Percentiles rank a stretch among this genome's conserved stretches.
Evolutionary conservation across 495 filamentous ascomycete genomes (phyloP).

Genomic region (Pyrenula massariospora): DNA sequence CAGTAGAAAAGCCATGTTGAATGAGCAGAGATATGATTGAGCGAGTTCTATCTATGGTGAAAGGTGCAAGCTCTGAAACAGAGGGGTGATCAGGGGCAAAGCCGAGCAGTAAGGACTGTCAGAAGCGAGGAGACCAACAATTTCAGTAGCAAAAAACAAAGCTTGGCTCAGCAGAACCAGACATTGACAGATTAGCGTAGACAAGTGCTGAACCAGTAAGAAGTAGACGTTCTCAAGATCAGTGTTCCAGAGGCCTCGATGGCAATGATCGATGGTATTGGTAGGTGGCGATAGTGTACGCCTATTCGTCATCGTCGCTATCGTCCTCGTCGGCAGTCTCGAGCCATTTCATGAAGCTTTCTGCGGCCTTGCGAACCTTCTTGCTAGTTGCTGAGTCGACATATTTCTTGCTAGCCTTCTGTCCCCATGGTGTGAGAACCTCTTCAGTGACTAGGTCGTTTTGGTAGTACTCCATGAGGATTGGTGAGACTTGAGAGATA

Average conservation of each 20-base stretch:
- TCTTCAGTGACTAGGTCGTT: conserved; percentile 80
- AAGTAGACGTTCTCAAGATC: background rate
- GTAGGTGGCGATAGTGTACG: background rate
- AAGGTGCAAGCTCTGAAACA: background rate
- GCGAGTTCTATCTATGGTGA: background rate
- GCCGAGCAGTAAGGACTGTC: background rate
- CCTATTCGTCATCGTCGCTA: conserved; percentile 41
- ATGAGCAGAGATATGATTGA: too few species aligned
- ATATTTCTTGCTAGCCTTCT: conserved; percentile 94
- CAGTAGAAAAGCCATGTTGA: too few species aligned
- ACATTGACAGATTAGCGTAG: too few species aligned
- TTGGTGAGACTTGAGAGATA: conserved; percentile 65
- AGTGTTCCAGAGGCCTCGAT: background rate
- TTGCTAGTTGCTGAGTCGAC: conserved; percentile 81
- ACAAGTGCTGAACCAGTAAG: too few species aligned
- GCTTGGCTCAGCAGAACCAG: background rate
- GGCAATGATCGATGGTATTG: background rate
- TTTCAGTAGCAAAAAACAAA: background rate
- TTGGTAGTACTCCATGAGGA: conserved; percentile 79
- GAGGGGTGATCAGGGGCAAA: background rate
- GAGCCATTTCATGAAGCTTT: conserved; percentile 90
- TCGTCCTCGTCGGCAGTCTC: conserved; percentile 79
- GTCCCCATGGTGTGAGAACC: conserved; percentile 78
- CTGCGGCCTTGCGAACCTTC: conserved; percentile 90
- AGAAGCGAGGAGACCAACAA: background rate